A percentile compares a stretch with the other conserved stretches of the same genome.
phyloP scores from a whole-genome alignment of 2,329 filamentous ascomycete genomes.

The Nemania diffusa region DNA sequence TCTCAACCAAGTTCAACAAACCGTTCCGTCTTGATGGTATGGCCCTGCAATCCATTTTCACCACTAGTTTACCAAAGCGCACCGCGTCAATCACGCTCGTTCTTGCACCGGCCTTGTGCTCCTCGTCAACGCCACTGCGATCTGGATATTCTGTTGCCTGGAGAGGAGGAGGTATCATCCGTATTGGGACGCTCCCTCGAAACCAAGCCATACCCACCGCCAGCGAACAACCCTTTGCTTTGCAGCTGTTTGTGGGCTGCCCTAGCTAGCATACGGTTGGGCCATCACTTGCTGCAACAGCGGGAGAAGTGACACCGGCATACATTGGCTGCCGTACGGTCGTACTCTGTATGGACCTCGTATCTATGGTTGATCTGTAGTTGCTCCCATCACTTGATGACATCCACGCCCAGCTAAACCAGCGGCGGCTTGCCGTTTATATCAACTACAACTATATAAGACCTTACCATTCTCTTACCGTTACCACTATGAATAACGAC shows the following conservation, averaged over 20 bases:
- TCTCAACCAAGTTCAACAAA: conserved; percentile 23
- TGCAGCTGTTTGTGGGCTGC: conserved; percentile 14
- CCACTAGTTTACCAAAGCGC: conserved; percentile 18
- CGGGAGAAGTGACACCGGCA: conserved; percentile 21
- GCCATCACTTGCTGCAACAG: conserved; percentile 25
- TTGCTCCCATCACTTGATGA: conserved; percentile 22
- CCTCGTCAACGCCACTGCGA: conserved; percentile 21
- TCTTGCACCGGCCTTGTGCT: conserved; percentile 17
- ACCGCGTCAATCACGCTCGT: conserved; percentile 27
- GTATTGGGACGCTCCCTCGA: conserved; percentile 17
- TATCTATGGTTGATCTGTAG: conserved; percentile 10
- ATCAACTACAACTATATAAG: background rate
- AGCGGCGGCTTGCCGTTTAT: conserved; percentile 13
- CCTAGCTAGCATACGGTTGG: conserved; percentile 11
- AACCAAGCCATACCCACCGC: conserved; percentile 23
- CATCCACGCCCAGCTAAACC: conserved; percentile 14
- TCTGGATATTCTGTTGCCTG: conserved; percentile 34
- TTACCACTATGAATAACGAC: conserved; percentile 81
- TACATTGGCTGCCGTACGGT: conserved; percentile 21
- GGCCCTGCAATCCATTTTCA: conserved; percentile 23
- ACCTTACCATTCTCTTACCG: conserved; percentile 3
- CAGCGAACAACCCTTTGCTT: conserved; percentile 8
- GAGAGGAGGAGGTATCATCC: conserved; percentile 18
- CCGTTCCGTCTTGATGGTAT: conserved; percentile 25
- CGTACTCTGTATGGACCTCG: conserved; percentile 19